These are phyloP conservation scores for Ascosphaera apis DNA, from an alignment of 2,329 filamentous ascomycete genomes.

Conservation along the genomic window DNA sequence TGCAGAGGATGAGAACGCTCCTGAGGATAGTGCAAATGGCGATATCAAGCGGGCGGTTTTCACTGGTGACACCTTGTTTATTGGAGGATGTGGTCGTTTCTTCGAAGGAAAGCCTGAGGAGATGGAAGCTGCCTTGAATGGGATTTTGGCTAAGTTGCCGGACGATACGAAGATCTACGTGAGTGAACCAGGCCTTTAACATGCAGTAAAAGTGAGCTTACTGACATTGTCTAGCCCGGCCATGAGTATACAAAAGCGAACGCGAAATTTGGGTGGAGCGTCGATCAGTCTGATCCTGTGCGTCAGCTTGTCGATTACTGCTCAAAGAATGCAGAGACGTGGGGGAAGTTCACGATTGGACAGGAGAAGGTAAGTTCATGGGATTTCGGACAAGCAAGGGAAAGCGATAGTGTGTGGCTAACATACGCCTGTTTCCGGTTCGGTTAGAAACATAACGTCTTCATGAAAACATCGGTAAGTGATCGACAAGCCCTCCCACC, in stretches of 20 bases:
- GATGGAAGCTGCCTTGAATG: conserved; percentile 86
- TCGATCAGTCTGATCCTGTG: conserved; percentile 51
- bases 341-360: conserved; percentile 88
- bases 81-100: conserved; percentile 82
- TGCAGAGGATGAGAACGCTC: conserved; percentile 45
- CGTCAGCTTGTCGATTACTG: conserved; percentile 58
- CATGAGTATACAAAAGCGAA: conserved; percentile 98
- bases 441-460: conserved; percentile 50
- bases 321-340: conserved; percentile 61
- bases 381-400: conserved; percentile 3
- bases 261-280: conserved; percentile 62
- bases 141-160: conserved; percentile 55
- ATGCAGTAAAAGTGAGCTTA: conserved; percentile 94
- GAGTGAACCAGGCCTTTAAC: conserved; percentile 77
- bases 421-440: not conserved
- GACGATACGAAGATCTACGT: conserved; percentile 85
- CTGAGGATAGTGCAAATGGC: conserved; percentile 1
- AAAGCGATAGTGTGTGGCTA: conserved; percentile 3
- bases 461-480: conserved; percentile 67
- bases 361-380: conserved; percentile 61
- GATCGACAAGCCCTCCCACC: not conserved
- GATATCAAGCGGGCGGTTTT: conserved; percentile 51
- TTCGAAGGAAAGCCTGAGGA: conserved; percentile 77
- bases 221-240: too few relatives aligned
- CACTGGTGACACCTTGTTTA: conserved; percentile 90